Percentiles rank a stretch among this genome's conserved stretches.
Evolutionary conservation across 1,139 yeast genomes (phyloP).

Genomic region (Suhomyces bribrorum): DNA sequence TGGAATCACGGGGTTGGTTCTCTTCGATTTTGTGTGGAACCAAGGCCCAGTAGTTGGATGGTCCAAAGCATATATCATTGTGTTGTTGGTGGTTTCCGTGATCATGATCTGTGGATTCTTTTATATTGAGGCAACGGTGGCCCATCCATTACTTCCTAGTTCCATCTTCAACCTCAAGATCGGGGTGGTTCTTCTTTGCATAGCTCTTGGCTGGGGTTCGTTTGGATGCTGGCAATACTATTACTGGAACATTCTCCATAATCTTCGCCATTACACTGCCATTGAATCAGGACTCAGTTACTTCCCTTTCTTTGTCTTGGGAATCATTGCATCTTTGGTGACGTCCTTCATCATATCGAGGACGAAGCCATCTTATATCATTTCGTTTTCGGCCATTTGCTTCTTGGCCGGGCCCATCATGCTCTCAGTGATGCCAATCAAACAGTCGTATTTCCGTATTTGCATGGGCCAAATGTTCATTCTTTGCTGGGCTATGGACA

Average conservation of each 20-base stretch:
- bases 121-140: conserved; percentile 28
- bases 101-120: conserved; percentile 35
- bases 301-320: conserved; percentile 47
- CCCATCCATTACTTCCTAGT: conserved; percentile 48
- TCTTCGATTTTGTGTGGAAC: conserved; percentile 54
- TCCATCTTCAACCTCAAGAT: conserved; percentile 40
- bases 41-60: conserved; percentile 59
- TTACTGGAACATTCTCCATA: conserved; percentile 44
- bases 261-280: conserved; percentile 47
- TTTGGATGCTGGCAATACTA: conserved; percentile 55
- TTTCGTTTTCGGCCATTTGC: conserved; percentile 44
- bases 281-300: conserved; percentile 46
- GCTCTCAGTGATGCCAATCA: conserved; percentile 49
- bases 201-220: conserved; percentile 58
- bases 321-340: conserved; percentile 46
- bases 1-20: conserved; percentile 49
- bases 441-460: conserved; percentile 49
- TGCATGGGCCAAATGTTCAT: conserved; percentile 50
- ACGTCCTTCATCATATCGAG: conserved; percentile 45
- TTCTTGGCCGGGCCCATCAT: conserved; percentile 51
- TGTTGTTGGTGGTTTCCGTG: conserved; percentile 43
- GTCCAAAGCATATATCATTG: conserved; percentile 48
- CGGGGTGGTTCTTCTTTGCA: conserved; percentile 37
- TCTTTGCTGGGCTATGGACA: conserved; percentile 59
- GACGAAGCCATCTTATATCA: conserved; percentile 46